Evolutionary conservation across 2,329 filamentous ascomycete genomes (phyloP).

Genomic region (Paecilomyces sp.): DNA sequence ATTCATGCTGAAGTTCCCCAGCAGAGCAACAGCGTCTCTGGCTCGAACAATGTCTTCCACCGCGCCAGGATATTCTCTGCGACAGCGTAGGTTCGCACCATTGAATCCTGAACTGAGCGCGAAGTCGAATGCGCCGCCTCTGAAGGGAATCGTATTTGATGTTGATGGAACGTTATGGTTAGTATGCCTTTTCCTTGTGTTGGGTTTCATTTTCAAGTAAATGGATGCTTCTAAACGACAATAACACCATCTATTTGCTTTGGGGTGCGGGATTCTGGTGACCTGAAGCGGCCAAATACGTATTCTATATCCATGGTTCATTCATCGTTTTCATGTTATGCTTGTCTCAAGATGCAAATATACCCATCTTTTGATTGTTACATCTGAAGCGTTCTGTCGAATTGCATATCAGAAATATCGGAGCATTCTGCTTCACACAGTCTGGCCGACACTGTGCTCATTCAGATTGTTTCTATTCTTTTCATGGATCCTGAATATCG

Average conservation of each 20-base stretch:
- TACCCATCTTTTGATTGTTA: neutral
- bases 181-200: conserved; percentile 23
- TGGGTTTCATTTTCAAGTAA: neutral
- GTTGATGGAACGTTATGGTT: conserved; percentile 93
- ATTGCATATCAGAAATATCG: neutral
- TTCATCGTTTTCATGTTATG: too few relatives aligned
- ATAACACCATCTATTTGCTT: too few relatives aligned
- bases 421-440: neutral
- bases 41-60: neutral
- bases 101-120: conserved; percentile 28
- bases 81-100: conserved; percentile 44
- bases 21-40: neutral
- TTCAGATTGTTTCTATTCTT: neutral
- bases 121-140: conserved; percentile 28
- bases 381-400: neutral
- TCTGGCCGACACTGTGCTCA: neutral
- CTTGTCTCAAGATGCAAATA: neutral
- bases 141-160: conserved; percentile 71
- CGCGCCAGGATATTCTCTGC: conserved; percentile 2
- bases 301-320: neutral
- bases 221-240: neutral
- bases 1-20: neutral
- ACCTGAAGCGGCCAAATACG: too few relatives aligned
- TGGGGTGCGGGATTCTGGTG: too few relatives aligned
- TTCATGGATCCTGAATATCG: neutral